Evolutionary conservation across 192 early-diverging fungal species (phyloP), one percentile per base, ranked within the genome.

Genomic region (Backusella australiensis): DNA sequence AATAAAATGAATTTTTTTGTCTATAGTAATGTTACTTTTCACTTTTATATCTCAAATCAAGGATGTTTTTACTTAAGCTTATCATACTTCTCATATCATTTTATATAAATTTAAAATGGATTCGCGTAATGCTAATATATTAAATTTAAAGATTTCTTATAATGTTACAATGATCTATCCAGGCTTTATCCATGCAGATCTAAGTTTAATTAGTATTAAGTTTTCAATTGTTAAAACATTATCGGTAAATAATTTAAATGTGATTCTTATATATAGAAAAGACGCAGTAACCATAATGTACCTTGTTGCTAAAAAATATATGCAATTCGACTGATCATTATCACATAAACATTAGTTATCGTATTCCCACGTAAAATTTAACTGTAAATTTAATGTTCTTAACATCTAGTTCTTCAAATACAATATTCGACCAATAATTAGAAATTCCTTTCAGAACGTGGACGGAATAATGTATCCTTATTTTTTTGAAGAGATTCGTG

Each of bases 31-130:
- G 1, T 6, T 14, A n/a, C 19, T 35, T 35, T 8, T 34, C 17
- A 19, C 35, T 67, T 67, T 67, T 36, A 36, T n/a, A 36, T 67
- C n/a, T 69, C 34, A 69, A 69, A 69, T 36, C 11, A 21, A 69
- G 7, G 8, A 12, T 21, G n/a, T 21, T 35, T 35, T 67, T 35
- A 35, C 15, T 34, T 67, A 21, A 53, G 1, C 49, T 53, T 17
- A 17, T 17, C 17, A 21, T n/a, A 19, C n/a, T 53, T 19, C 49
- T 6, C n/a, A 52, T 52, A 53, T 53, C 17, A 32, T 32, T 53
- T 39, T 39, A 39, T 39, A 9, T 39, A 39, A 11, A 11, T 39
- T 39, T 12, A 39, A 39, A 38, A 12, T 39, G 38, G 9, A 12
- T 12, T 39, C 38, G 2, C 38, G 38, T 39, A 39, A 39, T 39